Base-by-base conservation (phyloP, 2,329 filamentous ascomycete species). In the Ascocoryne sarcoides region DNA sequence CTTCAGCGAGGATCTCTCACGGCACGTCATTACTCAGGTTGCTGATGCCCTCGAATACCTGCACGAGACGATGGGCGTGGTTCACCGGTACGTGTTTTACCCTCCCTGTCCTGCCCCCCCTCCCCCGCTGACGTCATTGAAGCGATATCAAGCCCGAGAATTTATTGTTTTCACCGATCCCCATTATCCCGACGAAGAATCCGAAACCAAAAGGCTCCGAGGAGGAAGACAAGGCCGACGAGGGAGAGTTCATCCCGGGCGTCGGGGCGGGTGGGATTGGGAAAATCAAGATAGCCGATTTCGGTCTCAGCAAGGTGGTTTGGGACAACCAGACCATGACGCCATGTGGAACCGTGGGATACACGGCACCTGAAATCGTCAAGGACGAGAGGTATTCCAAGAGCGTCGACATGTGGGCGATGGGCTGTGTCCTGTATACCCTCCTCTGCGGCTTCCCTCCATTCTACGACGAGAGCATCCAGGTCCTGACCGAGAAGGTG, bases 101-200 rank as follows among this genome's bases (percentile, higher is more conserved):
- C 29, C 9, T 34, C 29, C 15, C 28, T 36, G 14, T 34, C 36
- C 33, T 37, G 41, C 21, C 15, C 40, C 23, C n/a, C 41, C 16
- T 43, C n/a, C 41, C 16, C 42, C 16, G 49, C 51, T 62, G 56
- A 62, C 53, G 53, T 60, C 54, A 60, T 58, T 32, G 42, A 57
- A 95, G 88, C 63, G 89, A 95, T 60, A 98, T 98, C 66, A 98
- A 98, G 65, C 92, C 92, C 0, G 92, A 98, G 64, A 98, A 98
- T 58, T 79, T 98, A 40, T 70, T 98, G 3, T 98, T 95, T 65
- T 85, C 86, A 53, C 90, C 89, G 3, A 84, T 81, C 44, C 82
- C 87, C 0, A 81, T 92, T 48, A 64, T 93, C 15, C 85, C 89
- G 0, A 82, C 84, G 4, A 90, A 81, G 59, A 70, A 79, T 39